phyloP scores from a whole-genome alignment of 2,329 filamentous ascomycete genomes.

The Cyanodermella asteris region DNA sequence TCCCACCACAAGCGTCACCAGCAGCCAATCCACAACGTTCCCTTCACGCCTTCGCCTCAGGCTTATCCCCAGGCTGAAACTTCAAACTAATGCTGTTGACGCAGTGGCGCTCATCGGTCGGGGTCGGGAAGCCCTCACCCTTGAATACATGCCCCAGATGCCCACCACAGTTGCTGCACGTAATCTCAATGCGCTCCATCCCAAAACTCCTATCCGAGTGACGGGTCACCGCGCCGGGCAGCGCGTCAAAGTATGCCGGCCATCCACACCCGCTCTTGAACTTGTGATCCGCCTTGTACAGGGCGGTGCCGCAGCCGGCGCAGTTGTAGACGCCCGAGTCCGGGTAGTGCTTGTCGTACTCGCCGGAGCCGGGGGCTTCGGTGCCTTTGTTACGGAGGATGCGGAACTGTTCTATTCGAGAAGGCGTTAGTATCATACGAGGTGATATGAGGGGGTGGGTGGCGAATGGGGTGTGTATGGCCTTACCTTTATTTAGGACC shows the following conservation, averaged over 20 bases:
- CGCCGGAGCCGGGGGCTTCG: slow-evolving; percentile 56
- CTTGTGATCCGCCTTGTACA: slow-evolving; percentile 87
- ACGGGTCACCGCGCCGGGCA: slow-evolving; percentile 72
- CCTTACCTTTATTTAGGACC: slow-evolving; percentile 47
- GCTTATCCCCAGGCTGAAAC: slow-evolving; percentile 47
- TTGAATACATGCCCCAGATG: slow-evolving; percentile 84
- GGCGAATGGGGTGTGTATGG: slow-evolving; percentile 7
- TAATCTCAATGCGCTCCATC: slow-evolving; percentile 78
- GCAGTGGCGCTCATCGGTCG: slow-evolving; percentile 90
- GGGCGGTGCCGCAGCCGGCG: slow-evolving; percentile 62
- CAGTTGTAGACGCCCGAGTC: slow-evolving; percentile 62
- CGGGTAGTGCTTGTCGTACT: slow-evolving; percentile 73
- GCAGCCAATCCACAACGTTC: slow-evolving; percentile 11
- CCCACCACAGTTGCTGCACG: slow-evolving; percentile 84
- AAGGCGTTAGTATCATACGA: slow-evolving; percentile 3
- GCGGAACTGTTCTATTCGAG: slow-evolving; percentile 64
- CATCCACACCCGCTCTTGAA: slow-evolving; percentile 94
- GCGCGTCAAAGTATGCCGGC: slow-evolving; percentile 92
- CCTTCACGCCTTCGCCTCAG: slow-evolving; percentile 12
- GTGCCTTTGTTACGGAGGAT: slow-evolving; percentile 84
- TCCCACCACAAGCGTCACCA: too few relatives aligned
- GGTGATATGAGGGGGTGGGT: not conserved
- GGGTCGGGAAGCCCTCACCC: slow-evolving; percentile 61
- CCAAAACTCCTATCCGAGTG: slow-evolving; percentile 58
- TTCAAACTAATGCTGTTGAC: slow-evolving; percentile 85